Conservation (phyloP, 1,139 yeast species). For the Pichia sp. region DNA sequence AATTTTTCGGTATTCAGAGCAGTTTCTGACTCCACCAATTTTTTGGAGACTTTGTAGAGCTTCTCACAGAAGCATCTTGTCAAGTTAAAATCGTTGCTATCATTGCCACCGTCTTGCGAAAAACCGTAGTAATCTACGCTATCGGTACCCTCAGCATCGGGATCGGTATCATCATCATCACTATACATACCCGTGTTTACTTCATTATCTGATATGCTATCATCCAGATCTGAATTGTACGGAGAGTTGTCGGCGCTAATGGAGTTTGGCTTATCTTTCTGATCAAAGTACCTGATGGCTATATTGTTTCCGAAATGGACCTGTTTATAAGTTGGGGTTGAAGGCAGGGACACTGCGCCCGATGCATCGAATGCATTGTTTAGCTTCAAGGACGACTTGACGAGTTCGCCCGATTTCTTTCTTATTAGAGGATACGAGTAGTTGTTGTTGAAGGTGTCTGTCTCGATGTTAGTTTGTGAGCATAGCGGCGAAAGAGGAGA, state of each 20-base stretch:
- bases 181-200: conserved; percentile 26
- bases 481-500: conserved; percentile 10
- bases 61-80: conserved; percentile 3
- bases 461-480: not conserved
- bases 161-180: conserved; percentile 31
- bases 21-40: conserved; percentile 21
- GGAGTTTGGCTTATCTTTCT: conserved; percentile 68
- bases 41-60: conserved; percentile 24
- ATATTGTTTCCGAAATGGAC: conserved; percentile 70
- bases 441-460: not conserved
- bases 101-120: conserved; percentile 16
- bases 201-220: conserved; percentile 1
- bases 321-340: conserved; percentile 61
- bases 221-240: conserved; percentile 30
- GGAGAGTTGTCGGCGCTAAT: conserved; percentile 69
- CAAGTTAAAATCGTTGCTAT: not conserved
- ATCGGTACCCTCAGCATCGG: conserved; percentile 21
- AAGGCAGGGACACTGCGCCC: conserved; percentile 52
- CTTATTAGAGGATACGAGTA: conserved; percentile 27
- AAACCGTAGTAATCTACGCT: conserved; percentile 18
- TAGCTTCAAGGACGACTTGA: conserved; percentile 64
- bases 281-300: conserved; percentile 68
- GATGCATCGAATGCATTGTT: conserved; percentile 39
- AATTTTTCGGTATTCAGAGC: conserved; percentile 16
- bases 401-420: conserved; percentile 56